Percentiles rank a stretch among this genome's conserved stretches.
These are phyloP conservation scores for Populus deltoides DNA, from an alignment of 345 rosid species.

Conservation along the genomic window DNA sequence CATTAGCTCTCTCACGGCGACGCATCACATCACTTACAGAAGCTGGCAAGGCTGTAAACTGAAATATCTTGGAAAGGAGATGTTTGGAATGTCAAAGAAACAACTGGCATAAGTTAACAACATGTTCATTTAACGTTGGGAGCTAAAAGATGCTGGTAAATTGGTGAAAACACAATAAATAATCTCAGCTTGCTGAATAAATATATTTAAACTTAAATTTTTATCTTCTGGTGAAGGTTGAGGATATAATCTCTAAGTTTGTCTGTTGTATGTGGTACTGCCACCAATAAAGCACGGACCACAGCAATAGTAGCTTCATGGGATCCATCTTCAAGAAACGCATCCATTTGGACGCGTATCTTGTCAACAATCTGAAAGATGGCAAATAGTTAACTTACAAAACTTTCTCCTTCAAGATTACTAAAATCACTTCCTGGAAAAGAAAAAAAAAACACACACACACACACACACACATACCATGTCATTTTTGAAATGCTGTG, in stretches of 20 bases:
- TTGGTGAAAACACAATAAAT: slow-evolving; percentile 1
- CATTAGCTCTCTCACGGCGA: slow-evolving; percentile 83
- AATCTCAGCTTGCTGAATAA: background rate
- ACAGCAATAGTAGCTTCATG: slow-evolving; percentile 94
- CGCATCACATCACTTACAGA: slow-evolving; percentile 59
- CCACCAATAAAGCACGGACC: slow-evolving; percentile 75
- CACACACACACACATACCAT: slow-evolving; percentile 41
- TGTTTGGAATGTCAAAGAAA: slow-evolving; percentile 52
- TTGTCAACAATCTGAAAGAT: slow-evolving; percentile 85
- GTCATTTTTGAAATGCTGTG: slow-evolving; percentile 89
- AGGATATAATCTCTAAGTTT: slow-evolving; percentile 90
- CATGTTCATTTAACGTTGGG: background rate
- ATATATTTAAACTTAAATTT: background rate
- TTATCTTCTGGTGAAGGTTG: background rate
- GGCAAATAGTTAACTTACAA: too few relatives aligned
- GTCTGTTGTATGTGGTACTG: slow-evolving; percentile 90
- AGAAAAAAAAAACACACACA: background rate
- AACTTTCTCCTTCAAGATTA: background rate
- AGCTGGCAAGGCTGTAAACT: slow-evolving; percentile 59
- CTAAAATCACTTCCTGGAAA: background rate
- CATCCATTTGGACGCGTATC: slow-evolving; percentile 98
- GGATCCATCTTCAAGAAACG: slow-evolving; percentile 97
- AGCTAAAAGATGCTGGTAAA: background rate
- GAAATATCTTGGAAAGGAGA: slow-evolving; percentile 86
- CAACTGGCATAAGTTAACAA: slow-evolving; percentile 5